Percentiles rank a stretch among this genome's conserved stretches.
phyloP scores from a whole-genome alignment of 2,329 filamentous ascomycete genomes.

The Zelopaecilomyces penicillatus region DNA sequence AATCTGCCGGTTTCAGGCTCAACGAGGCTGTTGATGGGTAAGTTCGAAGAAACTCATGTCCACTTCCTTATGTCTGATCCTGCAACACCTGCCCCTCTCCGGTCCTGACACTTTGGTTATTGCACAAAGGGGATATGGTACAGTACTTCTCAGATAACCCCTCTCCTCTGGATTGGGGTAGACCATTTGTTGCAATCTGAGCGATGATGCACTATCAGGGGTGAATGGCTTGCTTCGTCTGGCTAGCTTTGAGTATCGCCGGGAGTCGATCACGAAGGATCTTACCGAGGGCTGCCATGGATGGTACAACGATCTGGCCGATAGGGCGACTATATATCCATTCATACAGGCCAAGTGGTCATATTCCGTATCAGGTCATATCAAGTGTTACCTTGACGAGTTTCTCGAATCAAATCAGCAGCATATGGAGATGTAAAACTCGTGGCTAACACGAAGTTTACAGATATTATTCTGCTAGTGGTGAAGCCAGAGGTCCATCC shows the following conservation, averaged over 20 bases:
- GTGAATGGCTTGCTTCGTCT: neutral
- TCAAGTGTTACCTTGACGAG: no score
- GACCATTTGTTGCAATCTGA: no score
- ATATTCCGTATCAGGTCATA: no score
- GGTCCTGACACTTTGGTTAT: constrained; percentile 5
- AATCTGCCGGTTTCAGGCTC: constrained; percentile 39
- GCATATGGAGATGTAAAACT: no score
- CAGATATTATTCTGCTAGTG: constrained; percentile 25
- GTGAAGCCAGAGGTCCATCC: constrained; percentile 21
- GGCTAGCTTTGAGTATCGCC: no score
- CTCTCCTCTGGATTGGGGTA: neutral
- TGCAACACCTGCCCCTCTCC: constrained; percentile 2
- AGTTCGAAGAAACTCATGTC: constrained; percentile 28
- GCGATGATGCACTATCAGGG: constrained; percentile 10
- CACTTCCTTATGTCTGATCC: neutral
- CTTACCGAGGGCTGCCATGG: neutral
- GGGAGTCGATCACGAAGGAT: no score
- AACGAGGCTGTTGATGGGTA: constrained; percentile 49
- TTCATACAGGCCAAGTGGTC: no score
- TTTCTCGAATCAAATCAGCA: no score
- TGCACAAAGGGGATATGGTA: constrained; percentile 6
- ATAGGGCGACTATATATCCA: no score
- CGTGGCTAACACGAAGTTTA: neutral
- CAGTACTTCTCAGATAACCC: constrained; percentile 18
- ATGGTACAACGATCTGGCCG: no score